Base-by-base conservation (phyloP, 495 filamentous ascomycete species). In the Barbatosphaeria neglecta region DNA sequence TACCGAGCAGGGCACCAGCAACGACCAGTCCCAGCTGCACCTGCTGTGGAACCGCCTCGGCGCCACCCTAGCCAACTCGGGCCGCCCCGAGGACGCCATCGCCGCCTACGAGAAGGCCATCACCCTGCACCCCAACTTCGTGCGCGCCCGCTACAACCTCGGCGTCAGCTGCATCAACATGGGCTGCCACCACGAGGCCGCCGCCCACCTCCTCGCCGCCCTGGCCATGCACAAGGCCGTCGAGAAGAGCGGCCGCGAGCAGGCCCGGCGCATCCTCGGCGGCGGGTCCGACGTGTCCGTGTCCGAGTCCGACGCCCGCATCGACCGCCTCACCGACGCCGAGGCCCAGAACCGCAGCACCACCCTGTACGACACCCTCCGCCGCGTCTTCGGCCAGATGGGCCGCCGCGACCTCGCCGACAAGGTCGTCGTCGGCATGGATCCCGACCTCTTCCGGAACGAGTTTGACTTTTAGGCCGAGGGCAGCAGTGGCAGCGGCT, bases 91-190 rank as follows among this genome's bases (percentile, higher is more conserved):
- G 62, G 90, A 99, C 61, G 92, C 92, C 24, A 96, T 97, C 54
- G 84, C 88, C 47, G 92, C 92, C 0, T 99, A 99, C 64, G 89
- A 95, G 61, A 83, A 86, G 51, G 92, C 92, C 0, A 73, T 98
- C 10, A 81, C 77, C 44, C 78, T 96, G 41, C 83, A 86, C 54
- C 83, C 90, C 31, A 96, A 96, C 70, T 98, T 98, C 56, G 93
- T 97, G 19, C 84, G 92, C 28, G 92, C 92, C 5, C 80, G 92
- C 9, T 98, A 98, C 67, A 98, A 98, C 65, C 79, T 98, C 7
- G 92, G 92, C 33, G 92, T 98, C 5, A 83, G 77, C 15, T 98
- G 92, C 63, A 97, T 98, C 61, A 98, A 98, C 64, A 95, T 98
- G 50, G 90, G 89, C 18, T 95, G 90, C 65, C 89, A 84, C 58